Base-by-base conservation (phyloP, 495 filamentous ascomycete genomes). In the Rhypophila decipiens region DNA sequence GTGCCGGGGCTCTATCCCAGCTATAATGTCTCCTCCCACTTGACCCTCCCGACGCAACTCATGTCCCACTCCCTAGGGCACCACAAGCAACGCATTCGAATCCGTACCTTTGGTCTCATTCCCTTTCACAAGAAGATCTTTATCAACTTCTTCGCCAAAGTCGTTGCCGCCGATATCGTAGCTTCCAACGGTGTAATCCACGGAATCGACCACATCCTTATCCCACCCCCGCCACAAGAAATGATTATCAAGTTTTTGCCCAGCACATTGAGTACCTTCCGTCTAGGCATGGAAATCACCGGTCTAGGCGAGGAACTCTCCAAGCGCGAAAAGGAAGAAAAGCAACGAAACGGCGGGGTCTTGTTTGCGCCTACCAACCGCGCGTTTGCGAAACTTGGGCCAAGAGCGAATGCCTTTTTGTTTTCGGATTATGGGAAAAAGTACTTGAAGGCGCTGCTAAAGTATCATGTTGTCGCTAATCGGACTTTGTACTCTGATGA, bases 401-500 rank as follows among this genome's bases (percentile, higher is more conserved):
- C 74, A 1, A 66, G 59, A 45, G 75, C 80, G 39, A 91, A 88
- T 54, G 85, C 77, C 11, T 94, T 91, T 70, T 64, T 94, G 20
- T 94, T 94, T 68, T 80, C 78, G 52, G 63, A 72, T n/a, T 70
- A 66, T 33, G 89, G 89, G 1, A 66, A 68, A 47, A 75, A 79
- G 52, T 90, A 83, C 56, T 71, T 95, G n/a, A 76, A 73, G 47
- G 83, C 84, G 1, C 60, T 95, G 42, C 67, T 95, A 18, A 65
- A 82, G 63, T 95, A 94, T 63, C 87, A 94, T 58, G 64, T 90
- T 51, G 84, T 89, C 1, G 71, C 72, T 5, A 79, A 84, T 52
- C 74, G 82, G 53, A 90, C 87, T 1, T 65, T 96, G 2, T 95
- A 95, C 63, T 85, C 84, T 17, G 90, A 95, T 65, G 85, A 76